phyloP scores from a whole-genome alignment of 805 yeast genomes.

The Kurtzmaniella cleridarum region DNA sequence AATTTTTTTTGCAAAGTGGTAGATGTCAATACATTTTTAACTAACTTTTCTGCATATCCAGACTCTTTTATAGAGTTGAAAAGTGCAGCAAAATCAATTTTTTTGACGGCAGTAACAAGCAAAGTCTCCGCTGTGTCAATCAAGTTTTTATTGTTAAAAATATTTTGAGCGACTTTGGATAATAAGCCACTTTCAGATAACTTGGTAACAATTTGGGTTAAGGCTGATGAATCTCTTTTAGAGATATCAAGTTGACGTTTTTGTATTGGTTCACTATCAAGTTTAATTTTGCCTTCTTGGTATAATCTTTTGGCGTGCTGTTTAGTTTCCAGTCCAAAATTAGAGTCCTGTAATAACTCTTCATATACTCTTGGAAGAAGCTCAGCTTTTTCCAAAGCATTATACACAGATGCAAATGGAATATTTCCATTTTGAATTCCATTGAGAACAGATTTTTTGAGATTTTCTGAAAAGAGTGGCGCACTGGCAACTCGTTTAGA shows the following conservation, averaged over 20 bases:
- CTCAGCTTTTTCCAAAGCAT: conserved; percentile 10
- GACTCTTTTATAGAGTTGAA: conserved; percentile 21
- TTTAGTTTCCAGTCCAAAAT: conserved; percentile 10
- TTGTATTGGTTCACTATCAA: conserved; percentile 4
- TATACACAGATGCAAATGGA: conserved; percentile 1
- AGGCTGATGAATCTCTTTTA: conserved; percentile 11
- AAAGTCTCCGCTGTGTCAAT: conserved; percentile 16
- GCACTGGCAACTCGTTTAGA: conserved; percentile 1
- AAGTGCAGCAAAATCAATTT: conserved; percentile 16
- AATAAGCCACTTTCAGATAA: conserved; percentile 19
- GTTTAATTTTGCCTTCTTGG: conserved; percentile 8
- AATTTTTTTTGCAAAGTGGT: conserved; percentile 10
- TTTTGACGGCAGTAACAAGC: conserved; percentile 15
- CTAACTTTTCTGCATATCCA: conserved; percentile 15
- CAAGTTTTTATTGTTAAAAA: conserved; percentile 17
- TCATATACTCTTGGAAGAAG: conserved; percentile 12
- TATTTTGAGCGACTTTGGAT: conserved; percentile 15
- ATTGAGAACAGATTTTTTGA: neutral
- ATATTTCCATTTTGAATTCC: neutral
- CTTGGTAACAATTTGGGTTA: conserved; percentile 11
- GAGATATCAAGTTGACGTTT: conserved; percentile 9
- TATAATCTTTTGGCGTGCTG: conserved; percentile 13
- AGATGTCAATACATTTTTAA: conserved; percentile 8
- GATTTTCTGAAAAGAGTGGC: conserved; percentile 1
- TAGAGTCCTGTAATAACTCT: conserved; percentile 12